Evolutionary conservation across 441 rosid genomes (phyloP), one percentile per base, ranked within the genome.

Genomic region (Mallotus japonicus): DNA sequence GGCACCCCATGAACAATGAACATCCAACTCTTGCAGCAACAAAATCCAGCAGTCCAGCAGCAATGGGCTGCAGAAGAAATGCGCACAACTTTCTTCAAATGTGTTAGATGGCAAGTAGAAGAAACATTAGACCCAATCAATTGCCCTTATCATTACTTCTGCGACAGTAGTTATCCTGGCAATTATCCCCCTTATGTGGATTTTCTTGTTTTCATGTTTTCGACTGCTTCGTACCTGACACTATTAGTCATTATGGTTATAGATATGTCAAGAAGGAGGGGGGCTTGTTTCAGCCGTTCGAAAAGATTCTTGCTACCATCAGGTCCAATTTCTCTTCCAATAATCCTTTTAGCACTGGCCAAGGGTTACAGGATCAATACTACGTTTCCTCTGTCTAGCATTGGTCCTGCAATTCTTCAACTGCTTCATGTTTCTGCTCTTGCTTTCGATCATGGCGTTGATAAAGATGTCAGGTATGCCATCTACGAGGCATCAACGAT

Each of bases 61-160:
- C 79, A 81, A 80, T 80, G 87, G 89, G 83, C 74, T 61, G 68
- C 46, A 24, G 86, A 85, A 71, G 87, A 81, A 69, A 72, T 77
- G 16, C 86, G 81, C 51, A 65, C 64, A 3, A 76, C 88, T 2
- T 91, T 93, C 80, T 85, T 86, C 88, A 91, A 93, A 77, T 93
- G 95, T 83, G 77, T 79, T 12, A 85, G 83, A 73, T 93, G 98
- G 98, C 95, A 91, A 77, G 83, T 84, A 3, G 98, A 93, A 77
- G 91, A 93, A 67, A 93, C 97, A 42, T 69, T 89, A 60, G 91
- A 93, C 85, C 98, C 97, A 47, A 61, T 85, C 32, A 79, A 77
- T 79, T 92, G 97, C 80, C 93, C 92, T 57, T 90, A 79, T 65
- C 97, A 92, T 81, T 92, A 92, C 83, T 92, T 81, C 78, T 90